Conservation (phyloP, 192 early-diverging fungal genomes). For the Obelidium mucronatum region DNA sequence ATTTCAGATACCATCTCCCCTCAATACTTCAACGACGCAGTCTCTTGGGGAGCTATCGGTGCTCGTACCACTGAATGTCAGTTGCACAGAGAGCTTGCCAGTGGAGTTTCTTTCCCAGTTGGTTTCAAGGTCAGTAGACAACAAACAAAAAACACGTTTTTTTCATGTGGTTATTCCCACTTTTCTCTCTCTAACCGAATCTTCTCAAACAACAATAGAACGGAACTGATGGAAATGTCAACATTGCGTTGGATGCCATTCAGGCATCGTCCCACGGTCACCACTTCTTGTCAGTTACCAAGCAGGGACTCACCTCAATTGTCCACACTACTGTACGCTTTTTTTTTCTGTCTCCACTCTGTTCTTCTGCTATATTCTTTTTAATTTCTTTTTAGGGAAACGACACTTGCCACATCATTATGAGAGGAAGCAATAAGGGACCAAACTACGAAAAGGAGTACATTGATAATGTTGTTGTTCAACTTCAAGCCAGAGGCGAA, state of each 20-base stretch:
- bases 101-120: slow-evolving; percentile 94
- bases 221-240: slow-evolving; percentile 91
- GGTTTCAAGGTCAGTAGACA: slow-evolving; percentile 80
- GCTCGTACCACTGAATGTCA: slow-evolving; percentile 98
- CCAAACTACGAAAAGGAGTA: slow-evolving; percentile 92
- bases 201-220: slow-evolving; percentile 18
- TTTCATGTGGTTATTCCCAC: background rate
- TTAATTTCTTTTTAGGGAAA: slow-evolving; percentile 61
- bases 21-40: slow-evolving; percentile 94
- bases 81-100: slow-evolving; percentile 93
- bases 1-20: slow-evolving; percentile 87
- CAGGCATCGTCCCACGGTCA: slow-evolving; percentile 85
- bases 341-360: background rate
- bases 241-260: slow-evolving; percentile 92
- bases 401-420: slow-evolving; percentile 90
- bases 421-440: slow-evolving; percentile 84
- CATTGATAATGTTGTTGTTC: slow-evolving; percentile 62
- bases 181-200: background rate
- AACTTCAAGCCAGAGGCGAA: slow-evolving; percentile 66
- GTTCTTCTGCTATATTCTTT: background rate
- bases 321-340: slow-evolving; percentile 73
- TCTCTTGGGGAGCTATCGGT: slow-evolving; percentile 98
- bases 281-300: slow-evolving; percentile 94
- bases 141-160: background rate
- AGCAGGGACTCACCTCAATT: slow-evolving; percentile 93